Evolutionary conservation across 495 filamentous ascomycete genomes (phyloP), one percentile per base, ranked within the genome.

Genomic region (Trichoderma virens): DNA sequence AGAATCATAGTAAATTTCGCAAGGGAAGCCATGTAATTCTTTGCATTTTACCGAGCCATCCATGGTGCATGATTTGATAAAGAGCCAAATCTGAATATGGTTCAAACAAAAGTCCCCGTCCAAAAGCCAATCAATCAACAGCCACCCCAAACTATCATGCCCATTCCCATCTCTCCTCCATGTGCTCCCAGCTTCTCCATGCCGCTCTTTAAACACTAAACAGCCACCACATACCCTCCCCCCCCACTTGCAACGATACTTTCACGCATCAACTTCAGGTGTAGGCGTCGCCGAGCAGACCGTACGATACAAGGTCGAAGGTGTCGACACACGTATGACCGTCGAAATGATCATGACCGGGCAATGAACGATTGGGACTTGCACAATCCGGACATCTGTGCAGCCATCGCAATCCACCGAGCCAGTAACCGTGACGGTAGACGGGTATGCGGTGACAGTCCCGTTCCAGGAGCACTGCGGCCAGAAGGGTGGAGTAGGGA

Each of bases 351-450:
- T n/a, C 60, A 64, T 59, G 59, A 68, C 73, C 20, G 74, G 73
- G 63, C 74, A 76, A 31, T 64, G 65, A 8, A 64, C 69, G 4
- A 63, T 45, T 2, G 38, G 61, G 20, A 68, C 62, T 5, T 65
- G 59, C 28, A 61, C 47, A 3, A 72, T 54, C 1, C 28, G 31
- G 28, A 76, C 27, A 34, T 66, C 51, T 14, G 65, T 43, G 63
- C 74, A 76, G 4, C 74, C 74, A 41, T 70, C 59, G 65, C 74
- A 76, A 67, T 76, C 60, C 23, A 76, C 60, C 16, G 64, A 62
- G 35, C 63, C 61, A 25, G 56, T 65, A 8, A 65, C 14, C 3
- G 67, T 65, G 5, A 67, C 70, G 11, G 74, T 75, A 1, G 67
- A 69, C n/a, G 72, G 69, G 35, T 70, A 74, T 32, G 67, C 23